phyloP scores from a whole-genome alignment of 495 filamentous ascomycete genomes.

The Lasiosphaeria ovina region DNA sequence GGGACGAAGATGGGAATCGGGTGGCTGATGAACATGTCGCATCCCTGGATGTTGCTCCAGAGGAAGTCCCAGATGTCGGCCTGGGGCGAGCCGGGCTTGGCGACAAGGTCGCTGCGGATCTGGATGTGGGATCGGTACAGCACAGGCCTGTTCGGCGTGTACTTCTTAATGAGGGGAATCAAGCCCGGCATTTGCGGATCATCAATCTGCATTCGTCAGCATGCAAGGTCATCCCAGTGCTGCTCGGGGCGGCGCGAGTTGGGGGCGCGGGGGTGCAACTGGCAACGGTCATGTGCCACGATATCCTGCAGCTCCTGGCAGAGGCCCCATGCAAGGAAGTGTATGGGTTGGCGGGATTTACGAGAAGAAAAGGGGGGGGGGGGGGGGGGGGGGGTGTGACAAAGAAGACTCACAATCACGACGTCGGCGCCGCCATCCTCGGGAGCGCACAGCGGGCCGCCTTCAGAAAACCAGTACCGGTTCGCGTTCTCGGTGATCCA shows the following conservation, averaged over 20 bases:
- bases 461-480: constrained; percentile 69
- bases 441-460: constrained; percentile 65
- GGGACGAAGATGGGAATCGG: constrained; percentile 80
- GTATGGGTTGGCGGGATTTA: constrained; percentile 14
- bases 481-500: constrained; percentile 80
- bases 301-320: constrained; percentile 6
- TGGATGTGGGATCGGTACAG: constrained; percentile 85
- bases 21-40: constrained; percentile 83
- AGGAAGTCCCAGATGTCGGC: constrained; percentile 75
- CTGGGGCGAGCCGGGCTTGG: constrained; percentile 61
- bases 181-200: constrained; percentile 87
- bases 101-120: constrained; percentile 71
- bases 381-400: neutral
- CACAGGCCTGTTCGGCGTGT: constrained; percentile 71
- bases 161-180: constrained; percentile 71
- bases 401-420: constrained; percentile 55
- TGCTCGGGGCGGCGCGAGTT: neutral
- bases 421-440: constrained; percentile 76
- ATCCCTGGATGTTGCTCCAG: constrained; percentile 66
- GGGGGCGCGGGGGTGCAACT: neutral
- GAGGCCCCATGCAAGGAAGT: constrained; percentile 5
- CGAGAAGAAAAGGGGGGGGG: neutral
- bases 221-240: constrained; percentile 9
- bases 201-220: constrained; percentile 53
- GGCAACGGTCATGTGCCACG: constrained; percentile 13